phyloP scores from a whole-genome alignment of 116 monocot genomes.

The Trichopus zeylanicus region DNA sequence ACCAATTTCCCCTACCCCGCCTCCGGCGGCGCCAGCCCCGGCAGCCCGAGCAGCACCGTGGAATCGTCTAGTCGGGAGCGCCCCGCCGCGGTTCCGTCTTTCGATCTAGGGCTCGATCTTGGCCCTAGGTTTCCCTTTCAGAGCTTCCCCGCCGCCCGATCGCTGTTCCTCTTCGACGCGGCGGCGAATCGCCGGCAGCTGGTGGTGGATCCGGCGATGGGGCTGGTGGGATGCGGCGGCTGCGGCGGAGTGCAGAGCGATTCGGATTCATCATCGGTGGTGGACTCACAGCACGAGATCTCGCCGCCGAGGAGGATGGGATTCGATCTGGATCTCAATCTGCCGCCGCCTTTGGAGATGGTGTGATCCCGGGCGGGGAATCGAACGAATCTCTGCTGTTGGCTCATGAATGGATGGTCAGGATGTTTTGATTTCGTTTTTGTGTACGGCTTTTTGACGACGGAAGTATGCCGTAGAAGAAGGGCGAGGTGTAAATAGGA shows the following conservation, averaged over 20 bases:
- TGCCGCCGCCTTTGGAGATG: conserved; percentile 13
- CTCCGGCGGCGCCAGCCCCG: conserved; percentile 1
- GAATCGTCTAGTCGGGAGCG: conserved; percentile 19
- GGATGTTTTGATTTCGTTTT: too few species aligned
- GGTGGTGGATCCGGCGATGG: not conserved
- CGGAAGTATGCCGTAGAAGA: too few species aligned
- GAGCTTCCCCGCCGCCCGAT: not conserved
- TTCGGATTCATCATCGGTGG: conserved; percentile 26
- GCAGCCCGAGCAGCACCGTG: conserved; percentile 29
- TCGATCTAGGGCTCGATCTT: conserved; percentile 9
- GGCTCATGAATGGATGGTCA: too few species aligned
- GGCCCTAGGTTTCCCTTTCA: conserved; percentile 15
- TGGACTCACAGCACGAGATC: conserved; percentile 5
- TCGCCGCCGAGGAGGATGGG: not conserved
- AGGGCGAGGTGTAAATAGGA: too few species aligned
- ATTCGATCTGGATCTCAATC: conserved; percentile 18
- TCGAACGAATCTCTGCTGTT: too few species aligned
- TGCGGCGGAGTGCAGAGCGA: conserved; percentile 10
- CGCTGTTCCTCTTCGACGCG: conserved; percentile 16
- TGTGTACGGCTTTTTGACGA: too few species aligned
- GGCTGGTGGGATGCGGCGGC: not conserved
- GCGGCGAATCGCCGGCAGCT: not conserved
- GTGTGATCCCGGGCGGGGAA: conserved; percentile 6
- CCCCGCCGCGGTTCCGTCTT: not conserved
- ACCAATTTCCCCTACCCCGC: not conserved